phyloP scores from a whole-genome alignment of 2,329 filamentous ascomycete species.

The Torrubiella hemipterigena region DNA sequence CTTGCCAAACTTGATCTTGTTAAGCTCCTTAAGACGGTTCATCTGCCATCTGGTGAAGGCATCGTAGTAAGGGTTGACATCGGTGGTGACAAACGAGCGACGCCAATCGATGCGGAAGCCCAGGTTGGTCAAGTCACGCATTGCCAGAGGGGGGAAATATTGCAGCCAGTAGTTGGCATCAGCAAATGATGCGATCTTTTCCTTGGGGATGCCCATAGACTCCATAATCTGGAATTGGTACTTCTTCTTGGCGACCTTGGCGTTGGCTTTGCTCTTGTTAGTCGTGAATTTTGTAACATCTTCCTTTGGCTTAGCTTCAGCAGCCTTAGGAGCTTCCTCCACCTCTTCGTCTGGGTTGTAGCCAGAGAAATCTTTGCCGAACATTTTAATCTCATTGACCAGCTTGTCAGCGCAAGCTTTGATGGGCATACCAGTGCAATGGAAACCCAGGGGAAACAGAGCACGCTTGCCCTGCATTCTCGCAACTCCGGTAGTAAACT shows the following conservation, averaged over 20 bases:
- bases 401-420: slow-evolving; percentile 96
- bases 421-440: slow-evolving; percentile 92
- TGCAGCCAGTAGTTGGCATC: slow-evolving; percentile 87
- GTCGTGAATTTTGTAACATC: slow-evolving; percentile 85
- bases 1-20: slow-evolving; percentile 90
- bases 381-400: slow-evolving; percentile 75
- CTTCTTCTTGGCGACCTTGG: slow-evolving; percentile 86
- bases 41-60: slow-evolving; percentile 96
- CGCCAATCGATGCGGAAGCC: slow-evolving; percentile 89
- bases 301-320: slow-evolving; percentile 57
- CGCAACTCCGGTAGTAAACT: slow-evolving; percentile 78
- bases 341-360: slow-evolving; percentile 59
- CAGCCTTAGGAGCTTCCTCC: slow-evolving; percentile 34
- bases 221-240: slow-evolving; percentile 96
- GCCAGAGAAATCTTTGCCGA: slow-evolving; percentile 73
- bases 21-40: slow-evolving; percentile 76
- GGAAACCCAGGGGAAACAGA: slow-evolving; percentile 86
- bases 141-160: slow-evolving; percentile 56
- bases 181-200: slow-evolving; percentile 88
- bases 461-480: slow-evolving; percentile 83
- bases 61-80: slow-evolving; percentile 95
- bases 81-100: slow-evolving; percentile 84
- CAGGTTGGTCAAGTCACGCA: slow-evolving; percentile 69
- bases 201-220: slow-evolving; percentile 71
- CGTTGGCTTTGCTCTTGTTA: slow-evolving; percentile 84